A percentile compares a stretch with the other conserved stretches of the same genome.
Evolutionary conservation across 371 early-diverging fungal genomes (phyloP).

Genomic region (Saksenaea vasiformis): DNA sequence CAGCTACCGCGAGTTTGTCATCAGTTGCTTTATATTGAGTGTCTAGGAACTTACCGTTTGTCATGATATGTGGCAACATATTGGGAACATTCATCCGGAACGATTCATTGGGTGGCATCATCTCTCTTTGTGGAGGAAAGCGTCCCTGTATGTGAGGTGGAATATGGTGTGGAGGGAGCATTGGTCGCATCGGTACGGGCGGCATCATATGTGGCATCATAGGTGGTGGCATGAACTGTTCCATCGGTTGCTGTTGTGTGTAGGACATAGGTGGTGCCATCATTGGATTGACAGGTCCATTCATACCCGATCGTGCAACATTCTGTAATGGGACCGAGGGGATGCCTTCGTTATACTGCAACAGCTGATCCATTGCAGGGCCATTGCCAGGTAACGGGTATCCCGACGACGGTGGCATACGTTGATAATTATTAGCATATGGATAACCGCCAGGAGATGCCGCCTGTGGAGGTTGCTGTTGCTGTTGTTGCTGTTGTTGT

Average conservation of each 20-base stretch:
- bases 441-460: conserved; percentile 8
- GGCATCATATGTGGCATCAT: conserved; percentile 40
- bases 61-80: conserved; percentile 34
- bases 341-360: conserved; percentile 10
- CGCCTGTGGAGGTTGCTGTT: conserved; percentile 10
- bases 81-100: conserved; percentile 10
- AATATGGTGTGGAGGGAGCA: conserved; percentile 34
- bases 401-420: conserved; percentile 14
- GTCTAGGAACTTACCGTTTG: conserved; percentile 26
- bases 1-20: background rate
- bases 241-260: conserved; percentile 22
- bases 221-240: conserved; percentile 31
- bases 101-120: conserved; percentile 21
- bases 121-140: conserved; percentile 24
- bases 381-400: conserved; percentile 8
- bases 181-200: conserved; percentile 28
- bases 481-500: conserved; percentile 7
- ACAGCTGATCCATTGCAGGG: conserved; percentile 10
- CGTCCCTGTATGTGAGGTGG: conserved; percentile 25
- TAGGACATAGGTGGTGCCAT: conserved; percentile 14
- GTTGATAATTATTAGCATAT: conserved; percentile 6
- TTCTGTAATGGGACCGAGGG: conserved; percentile 3
- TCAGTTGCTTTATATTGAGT: background rate
- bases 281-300: conserved; percentile 15
- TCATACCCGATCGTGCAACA: background rate